Conservation (phyloP, 225 moss, liverwort and hornwort species). For the Pseudisothecium myosuroides region DNA sequence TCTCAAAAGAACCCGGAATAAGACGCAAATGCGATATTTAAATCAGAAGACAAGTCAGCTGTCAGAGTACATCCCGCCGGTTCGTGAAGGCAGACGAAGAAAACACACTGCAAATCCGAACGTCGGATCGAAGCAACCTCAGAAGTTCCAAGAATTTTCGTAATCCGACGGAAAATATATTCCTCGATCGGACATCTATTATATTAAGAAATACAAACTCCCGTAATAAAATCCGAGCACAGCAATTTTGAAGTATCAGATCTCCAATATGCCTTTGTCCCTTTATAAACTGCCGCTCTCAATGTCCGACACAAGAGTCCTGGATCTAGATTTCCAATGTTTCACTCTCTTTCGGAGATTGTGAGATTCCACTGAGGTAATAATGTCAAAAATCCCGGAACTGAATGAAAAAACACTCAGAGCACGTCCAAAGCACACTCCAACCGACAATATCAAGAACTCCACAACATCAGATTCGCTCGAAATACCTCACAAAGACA, state of each 20-base stretch:
- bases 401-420: background rate
- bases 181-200: background rate
- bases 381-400: background rate
- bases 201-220: background rate
- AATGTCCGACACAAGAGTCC: background rate
- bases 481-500: background rate
- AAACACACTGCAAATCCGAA: background rate
- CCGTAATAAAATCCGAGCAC: background rate
- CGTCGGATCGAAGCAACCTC: background rate
- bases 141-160: background rate
- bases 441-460: background rate
- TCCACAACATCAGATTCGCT: background rate
- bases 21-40: background rate
- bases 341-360: background rate
- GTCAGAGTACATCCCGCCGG: background rate
- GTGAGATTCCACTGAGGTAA: background rate
- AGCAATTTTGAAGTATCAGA: background rate
- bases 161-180: background rate
- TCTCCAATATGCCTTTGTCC: background rate
- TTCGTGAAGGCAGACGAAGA: background rate
- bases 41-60: background rate
- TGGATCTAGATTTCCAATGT: background rate
- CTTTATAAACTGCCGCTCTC: background rate
- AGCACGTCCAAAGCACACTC: background rate
- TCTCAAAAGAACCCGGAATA: background rate